Conservation (phyloP, 129 eudicot genomes). For the Logfia minima region DNA sequence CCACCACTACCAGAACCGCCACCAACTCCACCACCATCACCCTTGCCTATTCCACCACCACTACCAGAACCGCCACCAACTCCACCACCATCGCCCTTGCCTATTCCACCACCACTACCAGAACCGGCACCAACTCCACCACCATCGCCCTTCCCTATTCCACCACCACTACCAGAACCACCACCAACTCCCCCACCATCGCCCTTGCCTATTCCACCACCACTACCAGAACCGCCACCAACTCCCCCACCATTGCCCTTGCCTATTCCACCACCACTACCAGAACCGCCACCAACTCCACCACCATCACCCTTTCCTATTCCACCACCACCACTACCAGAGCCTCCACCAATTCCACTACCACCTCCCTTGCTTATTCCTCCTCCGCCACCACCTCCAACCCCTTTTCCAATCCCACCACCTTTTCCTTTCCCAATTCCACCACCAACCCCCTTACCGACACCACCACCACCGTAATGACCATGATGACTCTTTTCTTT, state of each 20-base stretch:
- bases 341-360: conserved; percentile 28
- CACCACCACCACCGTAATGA: conserved; percentile 31
- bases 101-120: conserved; percentile 4
- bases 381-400: conserved; percentile 28
- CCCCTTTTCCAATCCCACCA: conserved; percentile 12
- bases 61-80: conserved; percentile 23
- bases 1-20: conserved; percentile 19
- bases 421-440: conserved; percentile 29
- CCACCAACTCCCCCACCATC: conserved; percentile 14
- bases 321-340: conserved; percentile 29
- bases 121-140: conserved; percentile 32
- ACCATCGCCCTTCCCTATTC: conserved; percentile 10
- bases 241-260: conserved; percentile 1
- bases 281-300: conserved; percentile 15
- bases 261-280: conserved; percentile 23
- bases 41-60: conserved; percentile 13
- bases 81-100: conserved; percentile 23
- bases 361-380: conserved; percentile 33
- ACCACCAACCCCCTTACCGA: conserved; percentile 26
- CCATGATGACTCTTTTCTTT: conserved; percentile 33
- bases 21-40: conserved; percentile 24
- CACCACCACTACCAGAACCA: not conserved
- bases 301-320: conserved; percentile 21
- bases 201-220: conserved; percentile 8
- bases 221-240: not conserved